These are phyloP conservation scores for Conidiobolus incongruus DNA, from an alignment of 371 early-diverging fungal species.

Conservation along the genomic window DNA sequence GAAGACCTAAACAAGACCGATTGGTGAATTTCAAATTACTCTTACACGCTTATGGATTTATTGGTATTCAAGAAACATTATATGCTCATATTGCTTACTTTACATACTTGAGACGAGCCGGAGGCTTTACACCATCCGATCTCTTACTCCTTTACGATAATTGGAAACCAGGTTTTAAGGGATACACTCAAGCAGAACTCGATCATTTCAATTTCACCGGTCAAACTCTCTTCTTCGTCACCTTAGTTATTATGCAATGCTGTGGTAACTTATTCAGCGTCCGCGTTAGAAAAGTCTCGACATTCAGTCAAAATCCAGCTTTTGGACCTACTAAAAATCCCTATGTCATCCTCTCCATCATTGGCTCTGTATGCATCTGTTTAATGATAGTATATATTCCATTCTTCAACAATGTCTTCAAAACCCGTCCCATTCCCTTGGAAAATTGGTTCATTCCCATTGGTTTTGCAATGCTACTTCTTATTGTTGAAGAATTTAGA, in stretches of 20 bases:
- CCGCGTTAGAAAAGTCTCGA: constrained; percentile 30
- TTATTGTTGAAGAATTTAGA: too few relatives aligned
- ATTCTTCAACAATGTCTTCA: constrained; percentile 26
- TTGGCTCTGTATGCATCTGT: constrained; percentile 19
- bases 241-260: constrained; percentile 35
- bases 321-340: constrained; percentile 19
- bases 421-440: constrained; percentile 37
- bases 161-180: constrained; percentile 18
- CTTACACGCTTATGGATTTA: constrained; percentile 32
- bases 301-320: constrained; percentile 31
- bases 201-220: constrained; percentile 16
- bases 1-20: constrained; percentile 28
- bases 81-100: constrained; percentile 35
- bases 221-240: constrained; percentile 34
- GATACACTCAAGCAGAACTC: constrained; percentile 19
- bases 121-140: constrained; percentile 16
- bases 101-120: constrained; percentile 19
- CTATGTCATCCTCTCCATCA: constrained; percentile 19
- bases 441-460: constrained; percentile 47
- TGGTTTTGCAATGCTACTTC: constrained; percentile 22
- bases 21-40: constrained; percentile 25
- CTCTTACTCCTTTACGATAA: constrained; percentile 26
- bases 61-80: constrained; percentile 30
- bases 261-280: constrained; percentile 28
- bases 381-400: constrained; percentile 28